Evolutionary conservation across 208 protist genomes (phyloP), one percentile per base, ranked within the genome.

Genomic region (Trypanosoma lewisi): DNA sequence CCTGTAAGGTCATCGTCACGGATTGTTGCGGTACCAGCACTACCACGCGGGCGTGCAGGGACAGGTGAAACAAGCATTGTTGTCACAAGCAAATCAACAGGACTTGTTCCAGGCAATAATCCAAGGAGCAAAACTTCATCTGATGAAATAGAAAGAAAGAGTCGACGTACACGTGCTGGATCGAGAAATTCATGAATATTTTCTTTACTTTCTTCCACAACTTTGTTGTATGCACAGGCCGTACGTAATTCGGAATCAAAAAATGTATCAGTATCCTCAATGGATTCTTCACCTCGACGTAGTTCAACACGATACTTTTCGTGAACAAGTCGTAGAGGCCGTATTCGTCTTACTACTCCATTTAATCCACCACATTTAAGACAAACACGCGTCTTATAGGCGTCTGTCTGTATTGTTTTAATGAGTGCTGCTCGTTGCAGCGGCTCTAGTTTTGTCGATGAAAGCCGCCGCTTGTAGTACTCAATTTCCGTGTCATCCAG

Each of bases 1-100:
- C 95, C 93, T 16, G 98, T 99, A 8, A 99, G 63, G 78, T 99
- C 98, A 75, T 99, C 99, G 60, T 99, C 98, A 63, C 98, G 99
- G 27, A 82, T 64, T 31, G 80, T 74, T 23, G 50, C 33, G 1
- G 78, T 89, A 27, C 84, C 89, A 14, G 70, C 33, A 28, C 25
- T 82, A 2, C 98, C 97, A 12, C 97, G 97, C 16, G 99, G 99
- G 41, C 99, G 86, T 69, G 99, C 98, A 28, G 73, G 93, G 5
- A 97, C 85, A 0, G 99, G 98, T 6, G 99, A 98, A 1, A 99
- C 97, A 7, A 98, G 68, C 2, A 99, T 49, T 31, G 91, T 76
- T 36, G 75, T 93, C 16, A 99, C 54, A 37, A 99, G 91, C 12
- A 99, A 71, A 48, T 93, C 60, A 45, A 98, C 77, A 8, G 98